A percentile compares a stretch with the other conserved stretches of the same genome.
Conservation (phyloP, 2,329 filamentous ascomycete species). For the Monosporascus ibericus region DNA sequence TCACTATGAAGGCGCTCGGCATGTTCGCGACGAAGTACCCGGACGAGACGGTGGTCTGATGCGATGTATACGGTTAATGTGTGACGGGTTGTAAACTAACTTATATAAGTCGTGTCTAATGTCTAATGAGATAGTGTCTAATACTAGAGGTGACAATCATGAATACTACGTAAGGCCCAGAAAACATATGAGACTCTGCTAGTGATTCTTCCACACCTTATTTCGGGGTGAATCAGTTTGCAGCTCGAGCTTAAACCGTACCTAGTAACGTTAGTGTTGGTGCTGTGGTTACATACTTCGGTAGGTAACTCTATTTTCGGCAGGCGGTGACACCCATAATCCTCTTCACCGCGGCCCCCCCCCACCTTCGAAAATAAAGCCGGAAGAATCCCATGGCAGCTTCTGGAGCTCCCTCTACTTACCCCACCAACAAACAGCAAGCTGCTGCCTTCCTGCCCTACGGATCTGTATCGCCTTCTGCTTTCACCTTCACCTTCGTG, state of each 20-base stretch:
- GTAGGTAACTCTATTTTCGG: too few relatives aligned
- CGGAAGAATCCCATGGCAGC: background rate
- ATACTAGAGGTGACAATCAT: too few relatives aligned
- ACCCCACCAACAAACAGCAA: background rate
- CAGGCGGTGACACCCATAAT: too few relatives aligned
- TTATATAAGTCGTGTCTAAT: background rate
- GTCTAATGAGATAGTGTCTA: too few relatives aligned
- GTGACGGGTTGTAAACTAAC: background rate
- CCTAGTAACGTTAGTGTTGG: too few relatives aligned
- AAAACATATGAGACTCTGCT: too few relatives aligned
- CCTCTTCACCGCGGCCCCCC: background rate
- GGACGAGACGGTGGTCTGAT: conserved; percentile 47
- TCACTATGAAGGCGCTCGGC: conserved; percentile 87
- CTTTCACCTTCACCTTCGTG: background rate
- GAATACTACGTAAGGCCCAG: too few relatives aligned
- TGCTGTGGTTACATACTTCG: too few relatives aligned
- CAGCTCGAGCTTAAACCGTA: too few relatives aligned
- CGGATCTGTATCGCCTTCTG: background rate
- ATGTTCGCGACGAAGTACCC: conserved; percentile 75
- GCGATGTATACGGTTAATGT: background rate
- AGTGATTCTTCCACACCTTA: too few relatives aligned
- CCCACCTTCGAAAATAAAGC: background rate
- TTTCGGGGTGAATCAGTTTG: too few relatives aligned
- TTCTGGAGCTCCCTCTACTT: background rate
- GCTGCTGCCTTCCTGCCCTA: too few relatives aligned